Evolutionary conservation across 2,329 filamentous ascomycete genomes (phyloP).

Genomic region (Aspergillus sp.): DNA sequence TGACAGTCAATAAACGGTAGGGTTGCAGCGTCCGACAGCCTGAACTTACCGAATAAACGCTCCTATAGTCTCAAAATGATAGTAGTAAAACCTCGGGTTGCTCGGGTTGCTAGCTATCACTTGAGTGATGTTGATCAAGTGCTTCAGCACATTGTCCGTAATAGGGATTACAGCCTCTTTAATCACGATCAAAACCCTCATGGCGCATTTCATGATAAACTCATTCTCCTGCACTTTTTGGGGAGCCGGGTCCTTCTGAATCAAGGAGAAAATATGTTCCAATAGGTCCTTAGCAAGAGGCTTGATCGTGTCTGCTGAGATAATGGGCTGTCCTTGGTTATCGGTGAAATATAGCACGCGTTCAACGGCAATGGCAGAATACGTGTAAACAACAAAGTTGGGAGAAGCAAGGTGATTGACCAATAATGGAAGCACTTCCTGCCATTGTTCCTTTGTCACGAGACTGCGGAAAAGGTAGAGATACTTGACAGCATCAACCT

Average conservation of each 20-base stretch:
- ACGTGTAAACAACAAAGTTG: constrained; percentile 97
- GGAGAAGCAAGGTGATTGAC: constrained; percentile 86
- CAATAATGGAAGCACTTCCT: constrained; percentile 80
- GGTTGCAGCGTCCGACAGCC: neutral
- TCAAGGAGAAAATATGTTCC: constrained; percentile 84
- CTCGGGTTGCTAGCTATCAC: constrained; percentile 93
- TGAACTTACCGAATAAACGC: constrained; percentile 70
- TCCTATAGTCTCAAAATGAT: constrained; percentile 92
- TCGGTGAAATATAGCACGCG: constrained; percentile 82
- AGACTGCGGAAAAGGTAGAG: constrained; percentile 96
- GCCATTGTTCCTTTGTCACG: constrained; percentile 88
- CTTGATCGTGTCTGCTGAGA: constrained; percentile 74
- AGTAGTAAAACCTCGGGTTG: constrained; percentile 98
- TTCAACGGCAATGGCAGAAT: constrained; percentile 95
- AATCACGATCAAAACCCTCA: constrained; percentile 94
- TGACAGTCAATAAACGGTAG: constrained; percentile 11
- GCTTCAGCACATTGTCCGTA: constrained; percentile 74
- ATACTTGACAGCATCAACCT: constrained; percentile 98
- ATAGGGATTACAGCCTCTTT: constrained; percentile 75
- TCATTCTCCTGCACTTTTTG: constrained; percentile 98
- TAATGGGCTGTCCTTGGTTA: constrained; percentile 72
- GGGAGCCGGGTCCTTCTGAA: constrained; percentile 79
- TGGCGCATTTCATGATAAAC: constrained; percentile 97
- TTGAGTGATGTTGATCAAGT: constrained; percentile 84
- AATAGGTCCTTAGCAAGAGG: constrained; percentile 83